Evolutionary conservation across 129 eudicot genomes (phyloP).

Genomic region (Pseudognaphalium luteoalbum): DNA sequence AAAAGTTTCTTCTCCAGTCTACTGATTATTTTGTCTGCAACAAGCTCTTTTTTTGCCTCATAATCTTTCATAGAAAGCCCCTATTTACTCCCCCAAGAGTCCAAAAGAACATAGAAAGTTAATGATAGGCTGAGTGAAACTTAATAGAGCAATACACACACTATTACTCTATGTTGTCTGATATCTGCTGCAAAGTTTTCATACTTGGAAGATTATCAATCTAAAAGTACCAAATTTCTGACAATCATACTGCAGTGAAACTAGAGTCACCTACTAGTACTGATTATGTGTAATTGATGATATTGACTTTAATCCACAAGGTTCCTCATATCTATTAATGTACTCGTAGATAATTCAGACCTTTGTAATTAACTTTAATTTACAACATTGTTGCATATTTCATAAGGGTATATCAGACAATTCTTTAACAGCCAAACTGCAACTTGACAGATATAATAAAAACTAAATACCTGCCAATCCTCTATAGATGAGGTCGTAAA

Average conservation of each 20-base stretch:
- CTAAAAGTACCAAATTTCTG: too few species aligned
- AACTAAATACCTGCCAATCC: conserved; percentile 81
- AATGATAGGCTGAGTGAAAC: neutral
- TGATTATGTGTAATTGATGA: neutral
- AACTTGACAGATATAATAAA: neutral
- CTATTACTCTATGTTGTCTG: neutral
- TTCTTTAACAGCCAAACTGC: neutral
- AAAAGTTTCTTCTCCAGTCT: conserved; percentile 86
- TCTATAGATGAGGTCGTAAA: conserved; percentile 92
- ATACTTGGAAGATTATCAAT: too few species aligned
- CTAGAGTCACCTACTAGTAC: neutral
- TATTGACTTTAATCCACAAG: conserved; percentile 3
- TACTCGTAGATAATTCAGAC: too few species aligned
- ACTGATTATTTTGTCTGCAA: conserved; percentile 82
- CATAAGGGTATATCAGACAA: neutral
- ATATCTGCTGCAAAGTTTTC: too few species aligned
- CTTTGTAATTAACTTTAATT: neutral
- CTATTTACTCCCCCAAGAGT: conserved; percentile 29
- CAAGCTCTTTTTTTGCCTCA: conserved; percentile 78
- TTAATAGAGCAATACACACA: neutral
- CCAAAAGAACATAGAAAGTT: conserved; percentile 1
- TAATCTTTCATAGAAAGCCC: conserved; percentile 77
- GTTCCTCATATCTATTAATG: neutral
- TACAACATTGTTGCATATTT: neutral
- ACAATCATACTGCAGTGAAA: neutral